These are phyloP conservation scores for Aphanomyces astaci DNA, from an alignment of 352 stramenopile species.

Conservation along the genomic window DNA sequence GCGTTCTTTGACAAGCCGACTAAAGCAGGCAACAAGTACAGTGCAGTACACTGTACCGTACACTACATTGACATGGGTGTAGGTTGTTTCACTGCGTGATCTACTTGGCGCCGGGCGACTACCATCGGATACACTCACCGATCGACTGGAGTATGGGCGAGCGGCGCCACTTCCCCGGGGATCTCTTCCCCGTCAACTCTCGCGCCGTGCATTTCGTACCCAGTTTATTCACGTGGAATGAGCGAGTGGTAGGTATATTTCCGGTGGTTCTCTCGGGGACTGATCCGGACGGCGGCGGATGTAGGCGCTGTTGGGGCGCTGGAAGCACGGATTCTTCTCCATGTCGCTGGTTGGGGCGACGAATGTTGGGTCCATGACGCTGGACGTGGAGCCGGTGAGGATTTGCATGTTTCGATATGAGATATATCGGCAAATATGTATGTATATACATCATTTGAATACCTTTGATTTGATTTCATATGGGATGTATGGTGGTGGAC, in stretches of 20 bases:
- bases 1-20: slow-evolving; percentile 41
- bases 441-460: too few relatives aligned
- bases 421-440: too few relatives aligned
- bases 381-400: slow-evolving; percentile 47
- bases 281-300: background rate
- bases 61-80: slow-evolving; percentile 15
- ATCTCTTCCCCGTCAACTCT: slow-evolving; percentile 74
- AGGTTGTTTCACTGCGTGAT: slow-evolving; percentile 75
- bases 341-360: slow-evolving; percentile 77
- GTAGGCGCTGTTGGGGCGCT: slow-evolving; percentile 52
- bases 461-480: too few relatives aligned
- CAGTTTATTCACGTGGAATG: slow-evolving; percentile 78
- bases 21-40: slow-evolving; percentile 19
- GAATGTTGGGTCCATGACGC: slow-evolving; percentile 78
- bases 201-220: slow-evolving; percentile 54
- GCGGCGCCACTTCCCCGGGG: slow-evolving; percentile 73
- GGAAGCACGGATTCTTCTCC: slow-evolving; percentile 75
- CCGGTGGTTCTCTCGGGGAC: background rate
- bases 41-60: slow-evolving; percentile 9
- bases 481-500: background rate
- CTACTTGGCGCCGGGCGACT: slow-evolving; percentile 79
- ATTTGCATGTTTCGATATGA: too few relatives aligned
- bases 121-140: slow-evolving; percentile 81
- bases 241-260: slow-evolving; percentile 40
- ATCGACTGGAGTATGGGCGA: slow-evolving; percentile 66